phyloP scores from a whole-genome alignment of 2,329 filamentous ascomycete genomes.

The Fusarium sp. region DNA sequence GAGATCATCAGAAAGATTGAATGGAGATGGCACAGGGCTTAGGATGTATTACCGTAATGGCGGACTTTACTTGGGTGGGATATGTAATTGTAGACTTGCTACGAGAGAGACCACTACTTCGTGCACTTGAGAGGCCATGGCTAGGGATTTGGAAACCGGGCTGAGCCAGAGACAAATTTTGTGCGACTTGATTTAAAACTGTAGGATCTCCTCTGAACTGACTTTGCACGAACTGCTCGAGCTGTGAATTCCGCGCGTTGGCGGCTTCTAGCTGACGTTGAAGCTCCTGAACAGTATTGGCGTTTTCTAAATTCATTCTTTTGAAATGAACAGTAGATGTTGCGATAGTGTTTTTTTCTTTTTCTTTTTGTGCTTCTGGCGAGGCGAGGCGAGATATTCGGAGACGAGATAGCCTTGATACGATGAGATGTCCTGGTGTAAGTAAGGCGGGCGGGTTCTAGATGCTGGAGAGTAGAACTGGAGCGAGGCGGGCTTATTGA shows the following conservation, averaged over 20 bases:
- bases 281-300: conserved; percentile 37
- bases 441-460: conserved; percentile 25
- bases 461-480: neutral
- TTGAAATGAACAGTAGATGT: conserved; percentile 10
- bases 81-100: conserved; percentile 44
- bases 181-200: conserved; percentile 28
- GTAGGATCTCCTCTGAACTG: conserved; percentile 32
- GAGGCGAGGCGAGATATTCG: conserved; percentile 8
- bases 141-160: conserved; percentile 24
- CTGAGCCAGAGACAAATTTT: conserved; percentile 26
- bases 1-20: conserved; percentile 19
- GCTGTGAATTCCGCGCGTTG: conserved; percentile 35
- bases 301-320: conserved; percentile 41
- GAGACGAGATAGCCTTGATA: conserved; percentile 23
- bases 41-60: conserved; percentile 34
- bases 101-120: conserved; percentile 38
- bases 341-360: neutral
- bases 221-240: conserved; percentile 36
- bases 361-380: neutral
- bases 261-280: conserved; percentile 40
- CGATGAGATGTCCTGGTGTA: conserved; percentile 18
- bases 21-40: neutral
- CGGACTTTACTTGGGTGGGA: conserved; percentile 38
- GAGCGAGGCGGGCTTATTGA: conserved; percentile 22
- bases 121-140: conserved; percentile 33